Evolutionary conservation across 257 asterid genomes (phyloP).

Genomic region (Solanum arcanum): DNA sequence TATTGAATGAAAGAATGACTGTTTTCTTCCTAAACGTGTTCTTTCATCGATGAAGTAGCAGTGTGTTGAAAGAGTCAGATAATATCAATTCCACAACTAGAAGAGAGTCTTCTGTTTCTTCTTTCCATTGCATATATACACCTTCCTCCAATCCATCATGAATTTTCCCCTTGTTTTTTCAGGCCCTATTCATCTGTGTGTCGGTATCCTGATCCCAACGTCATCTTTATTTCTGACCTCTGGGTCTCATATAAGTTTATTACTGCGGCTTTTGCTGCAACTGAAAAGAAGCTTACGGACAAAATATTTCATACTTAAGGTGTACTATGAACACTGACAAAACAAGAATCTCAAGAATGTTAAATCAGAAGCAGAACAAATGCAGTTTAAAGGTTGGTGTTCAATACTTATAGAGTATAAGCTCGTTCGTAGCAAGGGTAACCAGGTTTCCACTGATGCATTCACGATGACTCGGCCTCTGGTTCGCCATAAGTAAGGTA

Average conservation of each 20-base stretch:
- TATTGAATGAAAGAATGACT: not conserved
- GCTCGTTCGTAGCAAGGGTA: conserved; percentile 89
- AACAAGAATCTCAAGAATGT: not conserved
- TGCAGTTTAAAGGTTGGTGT: not conserved
- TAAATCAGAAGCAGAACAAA: not conserved
- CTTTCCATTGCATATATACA: conserved; percentile 92
- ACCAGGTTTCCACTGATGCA: conserved; percentile 78
- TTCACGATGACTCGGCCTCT: conserved; percentile 66
- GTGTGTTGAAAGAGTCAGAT: not conserved
- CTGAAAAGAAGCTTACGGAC: no score
- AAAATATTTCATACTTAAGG: not conserved
- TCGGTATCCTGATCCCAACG: conserved; percentile 26
- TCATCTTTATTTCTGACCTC: no score
- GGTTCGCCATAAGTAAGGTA: conserved; percentile 56
- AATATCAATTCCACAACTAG: not conserved
- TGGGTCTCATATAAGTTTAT: conserved; percentile 49
- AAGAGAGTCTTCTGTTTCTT: conserved; percentile 91
- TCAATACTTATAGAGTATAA: conserved; percentile 44
- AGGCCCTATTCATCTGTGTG: conserved; percentile 80
- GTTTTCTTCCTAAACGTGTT: not conserved
- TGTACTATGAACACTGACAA: not conserved
- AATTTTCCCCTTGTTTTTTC: conserved; percentile 55
- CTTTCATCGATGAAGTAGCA: not conserved
- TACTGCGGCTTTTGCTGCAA: conserved; percentile 66
- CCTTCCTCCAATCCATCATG: conserved; percentile 66